These are phyloP conservation scores for Opeltia flavorubescens DNA, from an alignment of 495 filamentous ascomycete species.

Conservation along the genomic window DNA sequence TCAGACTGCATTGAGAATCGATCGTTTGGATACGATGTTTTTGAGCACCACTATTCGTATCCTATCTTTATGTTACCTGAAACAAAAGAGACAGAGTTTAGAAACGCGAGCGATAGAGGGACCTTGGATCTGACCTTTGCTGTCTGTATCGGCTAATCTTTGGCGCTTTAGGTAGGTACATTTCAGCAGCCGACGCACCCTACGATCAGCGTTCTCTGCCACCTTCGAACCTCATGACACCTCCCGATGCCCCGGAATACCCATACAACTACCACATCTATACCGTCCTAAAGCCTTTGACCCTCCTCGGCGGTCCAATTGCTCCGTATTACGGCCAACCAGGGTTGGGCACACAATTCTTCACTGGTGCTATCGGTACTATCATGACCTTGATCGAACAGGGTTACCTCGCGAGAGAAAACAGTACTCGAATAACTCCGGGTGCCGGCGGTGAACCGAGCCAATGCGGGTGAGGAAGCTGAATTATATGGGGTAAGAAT, in stretches of 20 bases:
- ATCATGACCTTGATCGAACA: slow-evolving; percentile 2
- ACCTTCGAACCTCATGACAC: slow-evolving; percentile 32
- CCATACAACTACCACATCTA: slow-evolving; percentile 45
- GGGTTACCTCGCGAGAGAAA: slow-evolving; percentile 4
- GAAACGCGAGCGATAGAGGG: too few relatives aligned
- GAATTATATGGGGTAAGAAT: too few relatives aligned
- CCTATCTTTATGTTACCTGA: too few relatives aligned
- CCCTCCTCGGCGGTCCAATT: slow-evolving; percentile 34
- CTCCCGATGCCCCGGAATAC: slow-evolving; percentile 19
- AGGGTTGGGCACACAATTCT: slow-evolving; percentile 38
- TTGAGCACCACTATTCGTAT: too few relatives aligned
- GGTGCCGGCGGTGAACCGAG: too few relatives aligned
- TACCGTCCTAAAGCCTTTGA: slow-evolving; percentile 28
- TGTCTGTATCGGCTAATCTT: too few relatives aligned
- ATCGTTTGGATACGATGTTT: background rate
- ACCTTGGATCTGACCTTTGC: too few relatives aligned
- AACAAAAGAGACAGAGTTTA: too few relatives aligned
- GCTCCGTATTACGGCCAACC: slow-evolving; percentile 45
- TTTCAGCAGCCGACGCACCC: slow-evolving; percentile 33
- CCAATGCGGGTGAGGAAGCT: too few relatives aligned
- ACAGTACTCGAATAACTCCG: background rate
- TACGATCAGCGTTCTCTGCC: slow-evolving; percentile 40
- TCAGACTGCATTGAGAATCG: background rate
- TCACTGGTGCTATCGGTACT: slow-evolving; percentile 7
- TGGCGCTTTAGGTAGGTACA: slow-evolving; percentile 19